Percentiles rank a stretch among this genome's conserved stretches.
phyloP scores from a whole-genome alignment of 257 asterid genomes.

The Marsdenia floribunda region DNA sequence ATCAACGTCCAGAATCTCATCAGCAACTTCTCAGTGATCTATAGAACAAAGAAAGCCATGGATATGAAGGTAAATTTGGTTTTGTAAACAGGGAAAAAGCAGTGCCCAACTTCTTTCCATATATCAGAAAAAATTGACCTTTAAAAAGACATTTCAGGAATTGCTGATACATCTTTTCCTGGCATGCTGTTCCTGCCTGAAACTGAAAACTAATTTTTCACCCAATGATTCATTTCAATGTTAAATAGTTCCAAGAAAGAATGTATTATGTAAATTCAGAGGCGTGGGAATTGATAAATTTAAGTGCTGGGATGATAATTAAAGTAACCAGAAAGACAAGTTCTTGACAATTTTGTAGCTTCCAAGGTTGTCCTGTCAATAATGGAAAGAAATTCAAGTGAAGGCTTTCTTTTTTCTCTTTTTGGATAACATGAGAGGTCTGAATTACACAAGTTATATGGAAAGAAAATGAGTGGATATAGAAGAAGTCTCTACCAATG shows the following conservation, averaged over 20 bases:
- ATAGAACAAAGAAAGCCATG: not conserved
- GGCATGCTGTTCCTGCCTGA: constrained; percentile 7
- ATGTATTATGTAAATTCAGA: not conserved
- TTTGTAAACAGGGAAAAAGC: not conserved
- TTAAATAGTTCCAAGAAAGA: not conserved
- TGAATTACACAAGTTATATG: not conserved
- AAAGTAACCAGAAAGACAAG: not conserved
- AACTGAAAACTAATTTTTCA: not conserved
- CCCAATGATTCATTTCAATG: not conserved
- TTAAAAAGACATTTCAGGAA: not conserved
- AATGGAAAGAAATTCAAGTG: constrained; percentile 13
- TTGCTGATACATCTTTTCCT: constrained; percentile 8
- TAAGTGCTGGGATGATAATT: not conserved
- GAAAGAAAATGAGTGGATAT: not conserved
- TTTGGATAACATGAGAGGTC: not conserved
- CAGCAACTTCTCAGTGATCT: constrained; percentile 12
- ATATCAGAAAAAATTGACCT: constrained; percentile 6
- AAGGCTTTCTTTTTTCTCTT: not conserved
- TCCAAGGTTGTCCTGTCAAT: constrained; percentile 18
- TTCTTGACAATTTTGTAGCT: constrained; percentile 14
- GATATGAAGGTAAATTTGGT: not conserved
- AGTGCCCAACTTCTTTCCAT: no score
- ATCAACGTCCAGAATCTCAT: constrained; percentile 5
- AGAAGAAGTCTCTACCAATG: constrained; percentile 19
- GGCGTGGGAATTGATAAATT: not conserved